Conservation (phyloP, 176 grass and related monocot genomes). For the Oryza coarctata region DNA sequence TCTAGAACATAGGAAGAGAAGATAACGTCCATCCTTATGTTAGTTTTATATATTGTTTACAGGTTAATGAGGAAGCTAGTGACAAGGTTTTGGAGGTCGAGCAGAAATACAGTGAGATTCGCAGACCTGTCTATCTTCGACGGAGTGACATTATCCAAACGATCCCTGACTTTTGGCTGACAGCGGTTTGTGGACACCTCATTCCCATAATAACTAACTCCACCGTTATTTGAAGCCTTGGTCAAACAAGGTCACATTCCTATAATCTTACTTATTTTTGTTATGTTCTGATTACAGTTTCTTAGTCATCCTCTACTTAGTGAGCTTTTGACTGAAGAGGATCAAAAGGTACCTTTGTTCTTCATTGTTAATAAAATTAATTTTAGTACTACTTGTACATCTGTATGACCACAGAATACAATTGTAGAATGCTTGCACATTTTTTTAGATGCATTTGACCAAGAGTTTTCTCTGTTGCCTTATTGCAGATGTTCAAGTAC, state of each 20-base stretch:
- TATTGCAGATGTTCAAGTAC: constrained; percentile 80
- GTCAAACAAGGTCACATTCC: constrained; percentile 18
- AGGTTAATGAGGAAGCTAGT: constrained; percentile 95
- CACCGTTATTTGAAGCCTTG: background rate
- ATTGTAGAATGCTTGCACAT: background rate
- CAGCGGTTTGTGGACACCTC: constrained; percentile 55
- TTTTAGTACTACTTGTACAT: background rate
- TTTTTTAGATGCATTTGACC: constrained; percentile 8
- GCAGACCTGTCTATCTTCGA: constrained; percentile 76
- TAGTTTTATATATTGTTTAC: constrained; percentile 33
- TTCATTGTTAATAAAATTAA: no score
- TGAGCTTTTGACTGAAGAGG: constrained; percentile 80
- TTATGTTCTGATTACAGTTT: constrained; percentile 57
- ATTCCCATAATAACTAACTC: background rate
- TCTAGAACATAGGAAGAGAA: background rate
- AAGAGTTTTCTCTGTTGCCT: constrained; percentile 22
- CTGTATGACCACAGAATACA: background rate
- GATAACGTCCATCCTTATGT: background rate
- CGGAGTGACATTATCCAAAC: constrained; percentile 82
- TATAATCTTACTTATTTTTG: constrained; percentile 11
- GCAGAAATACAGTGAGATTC: constrained; percentile 91
- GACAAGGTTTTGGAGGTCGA: constrained; percentile 92
- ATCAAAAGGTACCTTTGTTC: constrained; percentile 72
- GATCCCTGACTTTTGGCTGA: constrained; percentile 89
- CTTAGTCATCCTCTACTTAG: constrained; percentile 89